Conservation (phyloP, 2,329 filamentous ascomycete species). For the Xylariaceae sp. region DNA sequence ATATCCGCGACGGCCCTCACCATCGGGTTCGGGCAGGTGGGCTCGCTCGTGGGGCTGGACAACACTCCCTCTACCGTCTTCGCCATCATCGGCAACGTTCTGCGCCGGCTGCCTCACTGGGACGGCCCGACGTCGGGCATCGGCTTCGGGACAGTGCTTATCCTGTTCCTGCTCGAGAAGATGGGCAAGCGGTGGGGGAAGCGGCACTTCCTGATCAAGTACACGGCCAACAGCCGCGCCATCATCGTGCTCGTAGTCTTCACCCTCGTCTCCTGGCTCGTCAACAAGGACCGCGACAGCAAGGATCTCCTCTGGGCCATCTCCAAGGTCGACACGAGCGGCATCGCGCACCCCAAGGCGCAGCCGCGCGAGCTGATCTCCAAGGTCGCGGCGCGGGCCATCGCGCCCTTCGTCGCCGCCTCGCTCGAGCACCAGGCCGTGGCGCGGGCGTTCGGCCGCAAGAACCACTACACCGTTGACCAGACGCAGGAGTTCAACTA, state of each 20-base stretch:
- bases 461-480: slow-evolving; percentile 58
- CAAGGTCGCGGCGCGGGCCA: slow-evolving; percentile 47
- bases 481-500: slow-evolving; percentile 62
- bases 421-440: slow-evolving; percentile 60
- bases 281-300: slow-evolving; percentile 49
- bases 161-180: slow-evolving; percentile 52
- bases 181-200: slow-evolving; percentile 54
- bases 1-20: slow-evolving; percentile 62
- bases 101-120: slow-evolving; percentile 50
- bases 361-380: slow-evolving; percentile 44
- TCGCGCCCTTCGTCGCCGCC: slow-evolving; percentile 57
- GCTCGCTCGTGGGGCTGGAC: slow-evolving; percentile 52
- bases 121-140: slow-evolving; percentile 55
- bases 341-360: slow-evolving; percentile 45
- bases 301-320: slow-evolving; percentile 53
- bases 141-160: slow-evolving; percentile 51
- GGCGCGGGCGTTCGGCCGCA: slow-evolving; percentile 56
- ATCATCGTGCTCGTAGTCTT: slow-evolving; percentile 56
- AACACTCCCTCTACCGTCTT: slow-evolving; percentile 47
- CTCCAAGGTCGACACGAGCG: slow-evolving; percentile 50
- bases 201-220: slow-evolving; percentile 52
- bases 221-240: slow-evolving; percentile 54
- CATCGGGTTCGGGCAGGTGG: slow-evolving; percentile 61
- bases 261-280: slow-evolving; percentile 57
- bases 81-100: slow-evolving; percentile 53